These are phyloP conservation scores for Helichrysum umbraculigerum DNA, from an alignment of 129 eudicot genomes.

Conservation along the genomic window DNA sequence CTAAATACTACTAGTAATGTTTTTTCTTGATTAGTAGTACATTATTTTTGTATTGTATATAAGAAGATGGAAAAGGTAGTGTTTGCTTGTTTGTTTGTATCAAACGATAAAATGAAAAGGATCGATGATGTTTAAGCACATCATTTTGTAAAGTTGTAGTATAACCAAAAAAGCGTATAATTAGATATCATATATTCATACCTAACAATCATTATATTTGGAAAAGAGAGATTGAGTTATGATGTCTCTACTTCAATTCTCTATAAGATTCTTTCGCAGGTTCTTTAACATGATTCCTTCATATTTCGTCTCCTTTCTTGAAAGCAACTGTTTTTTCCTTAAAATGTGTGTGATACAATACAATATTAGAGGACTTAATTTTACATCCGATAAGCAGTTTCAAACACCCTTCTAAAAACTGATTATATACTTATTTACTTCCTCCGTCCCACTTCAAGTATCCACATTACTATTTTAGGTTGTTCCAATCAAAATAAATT, in stretches of 20 bases:
- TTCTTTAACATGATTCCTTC: constrained; percentile 11
- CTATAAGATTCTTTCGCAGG: background rate
- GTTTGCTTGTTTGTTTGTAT: background rate
- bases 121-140: background rate
- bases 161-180: background rate
- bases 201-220: constrained; percentile 9
- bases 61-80: background rate
- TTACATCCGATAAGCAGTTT: too few relatives aligned
- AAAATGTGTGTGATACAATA: too few relatives aligned
- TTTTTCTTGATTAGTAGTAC: too few relatives aligned
- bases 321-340: too few relatives aligned
- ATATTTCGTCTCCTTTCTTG: constrained; percentile 1
- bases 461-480: too few relatives aligned
- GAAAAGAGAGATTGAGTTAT: constrained; percentile 10
- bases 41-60: too few relatives aligned
- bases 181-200: background rate
- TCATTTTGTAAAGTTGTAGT: background rate
- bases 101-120: background rate
- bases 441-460: too few relatives aligned
- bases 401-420: too few relatives aligned
- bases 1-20: too few relatives aligned
- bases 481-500: too few relatives aligned
- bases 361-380: too few relatives aligned
- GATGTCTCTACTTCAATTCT: background rate
- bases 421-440: too few relatives aligned